Base-by-base conservation (phyloP, 1,284 basidiomycete genomes). In the Austropuccinia psidii region DNA sequence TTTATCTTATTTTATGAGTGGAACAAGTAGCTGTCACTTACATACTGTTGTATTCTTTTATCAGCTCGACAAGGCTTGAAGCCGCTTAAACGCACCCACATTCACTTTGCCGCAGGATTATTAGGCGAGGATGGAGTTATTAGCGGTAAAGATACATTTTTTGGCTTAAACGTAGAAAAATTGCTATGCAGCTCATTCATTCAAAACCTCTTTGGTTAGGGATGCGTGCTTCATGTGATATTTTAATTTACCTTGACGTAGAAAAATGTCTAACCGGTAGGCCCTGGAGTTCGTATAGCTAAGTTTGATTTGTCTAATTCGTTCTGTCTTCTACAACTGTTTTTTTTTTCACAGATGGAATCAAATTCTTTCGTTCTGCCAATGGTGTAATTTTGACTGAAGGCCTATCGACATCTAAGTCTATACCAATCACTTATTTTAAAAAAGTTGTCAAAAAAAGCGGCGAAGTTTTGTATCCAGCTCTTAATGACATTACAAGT, bases 351-450 rank as follows among this genome's bases (percentile, higher is more conserved):
- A 6, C 85, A 61, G 86, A 86, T 9, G 89, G 89, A 0, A 83
- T 92, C 78, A 83, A 84, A 60, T 90, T 95, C 77, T 86, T 84
- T 78, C 80, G 90, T 1, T 93, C 91, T 0, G 82, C 85, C 1
- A 95, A 94, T 76, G 90, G 90, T 2, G 92, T 94, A 7, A 85
- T 95, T 19, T 84, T 95, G 6, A 90, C 90, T 0, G 85, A 86
- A 69, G 93, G 93, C 72, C 82, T 82, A 31, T 78, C 80, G 2
- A 89, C 89, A 0, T 82, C 85, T 76, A 78, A 91, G 7, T 58
- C 49, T 6, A 65, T 73, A 13, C 77, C 81, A 0, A 83, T 86
- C 0, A 78, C 83, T 21, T 90, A 86, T 79, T 93, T 93, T 79
- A 77, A 82, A 27, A 84, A 84, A 19, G 89, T 90, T 21, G 43